Evolutionary conservation across 257 asterid species (phyloP).

Genomic region (Pogostemon cablin): DNA sequence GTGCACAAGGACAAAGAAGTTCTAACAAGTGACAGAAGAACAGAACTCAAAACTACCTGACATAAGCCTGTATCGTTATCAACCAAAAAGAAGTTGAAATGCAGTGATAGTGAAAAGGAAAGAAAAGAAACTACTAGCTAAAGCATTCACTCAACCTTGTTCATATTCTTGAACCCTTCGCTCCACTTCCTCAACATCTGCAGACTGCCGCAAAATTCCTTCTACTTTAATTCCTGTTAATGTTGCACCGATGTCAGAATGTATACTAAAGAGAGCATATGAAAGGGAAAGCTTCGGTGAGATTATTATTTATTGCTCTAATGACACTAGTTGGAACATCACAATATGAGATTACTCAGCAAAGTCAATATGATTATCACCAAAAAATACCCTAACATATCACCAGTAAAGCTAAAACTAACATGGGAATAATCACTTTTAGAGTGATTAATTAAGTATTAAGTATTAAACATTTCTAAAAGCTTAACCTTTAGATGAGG

Average conservation of each 20-base stretch:
- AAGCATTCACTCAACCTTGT: conserved; percentile 62
- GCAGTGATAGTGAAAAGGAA: conserved; percentile 20
- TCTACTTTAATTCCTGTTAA: conserved; percentile 77
- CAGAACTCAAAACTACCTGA: not conserved
- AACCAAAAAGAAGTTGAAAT: not conserved
- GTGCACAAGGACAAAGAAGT: not conserved
- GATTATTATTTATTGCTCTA: conserved; percentile 11
- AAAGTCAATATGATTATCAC: conserved; percentile 5
- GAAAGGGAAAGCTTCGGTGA: conserved; percentile 15
- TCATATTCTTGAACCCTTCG: conserved; percentile 90
- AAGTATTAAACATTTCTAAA: too few species aligned
- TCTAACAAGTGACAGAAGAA: conserved; percentile 2
- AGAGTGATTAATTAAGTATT: too few species aligned
- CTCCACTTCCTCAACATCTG: conserved; percentile 97
- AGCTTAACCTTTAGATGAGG: too few species aligned
- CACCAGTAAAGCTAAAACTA: conserved; percentile 19
- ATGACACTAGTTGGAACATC: conserved; percentile 18
- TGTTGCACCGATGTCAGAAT: conserved; percentile 30
- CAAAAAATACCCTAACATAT: conserved; percentile 13
- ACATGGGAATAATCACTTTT: not conserved
- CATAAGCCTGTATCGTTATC: not conserved
- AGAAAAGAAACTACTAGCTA: conserved; percentile 17
- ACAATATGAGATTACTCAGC: conserved; percentile 26
- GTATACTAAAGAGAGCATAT: conserved; percentile 22
- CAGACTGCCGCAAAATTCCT: conserved; percentile 93